Conservation (phyloP, 257 asterid genomes). For the Buddleja alternifolia region DNA sequence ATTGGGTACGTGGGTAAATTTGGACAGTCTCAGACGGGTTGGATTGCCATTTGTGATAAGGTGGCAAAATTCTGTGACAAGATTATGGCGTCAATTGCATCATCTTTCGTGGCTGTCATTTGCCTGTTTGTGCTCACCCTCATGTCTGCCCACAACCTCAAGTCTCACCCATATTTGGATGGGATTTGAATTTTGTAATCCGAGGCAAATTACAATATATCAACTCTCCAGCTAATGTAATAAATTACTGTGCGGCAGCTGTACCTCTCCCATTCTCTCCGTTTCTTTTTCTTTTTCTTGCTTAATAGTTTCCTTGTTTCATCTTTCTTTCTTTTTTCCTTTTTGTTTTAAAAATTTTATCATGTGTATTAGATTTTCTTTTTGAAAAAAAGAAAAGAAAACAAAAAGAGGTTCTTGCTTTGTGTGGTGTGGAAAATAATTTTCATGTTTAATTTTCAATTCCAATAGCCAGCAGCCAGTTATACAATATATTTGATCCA, state of each 20-base stretch:
- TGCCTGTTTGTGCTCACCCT: conserved; percentile 37
- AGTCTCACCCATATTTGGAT: conserved; percentile 7
- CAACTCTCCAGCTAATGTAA: conserved; percentile 6
- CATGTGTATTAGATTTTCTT: too few species aligned
- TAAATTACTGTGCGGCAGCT: neutral
- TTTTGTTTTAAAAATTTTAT: too few species aligned
- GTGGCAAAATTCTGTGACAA: conserved; percentile 41
- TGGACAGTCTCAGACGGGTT: conserved; percentile 43
- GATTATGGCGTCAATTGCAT: conserved; percentile 24
- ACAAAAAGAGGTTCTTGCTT: neutral
- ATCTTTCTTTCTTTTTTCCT: too few species aligned
- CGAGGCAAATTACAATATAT: neutral
- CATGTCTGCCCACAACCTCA: conserved; percentile 48
- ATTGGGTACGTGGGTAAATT: conserved; percentile 42
- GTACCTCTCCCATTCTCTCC: too few species aligned
- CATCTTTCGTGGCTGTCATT: conserved; percentile 41
- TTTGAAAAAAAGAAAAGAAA: neutral
- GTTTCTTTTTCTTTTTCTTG: neutral
- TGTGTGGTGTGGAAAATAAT: too few species aligned
- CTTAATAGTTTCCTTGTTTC: neutral
- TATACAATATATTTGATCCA: too few species aligned
- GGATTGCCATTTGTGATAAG: conserved; percentile 43
- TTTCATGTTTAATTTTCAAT: too few species aligned
- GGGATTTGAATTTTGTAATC: neutral
- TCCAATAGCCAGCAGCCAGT: too few species aligned